These are phyloP conservation scores for Penicillium sp. DNA, from an alignment of 2,329 filamentous ascomycete species.

Conservation along the genomic window DNA sequence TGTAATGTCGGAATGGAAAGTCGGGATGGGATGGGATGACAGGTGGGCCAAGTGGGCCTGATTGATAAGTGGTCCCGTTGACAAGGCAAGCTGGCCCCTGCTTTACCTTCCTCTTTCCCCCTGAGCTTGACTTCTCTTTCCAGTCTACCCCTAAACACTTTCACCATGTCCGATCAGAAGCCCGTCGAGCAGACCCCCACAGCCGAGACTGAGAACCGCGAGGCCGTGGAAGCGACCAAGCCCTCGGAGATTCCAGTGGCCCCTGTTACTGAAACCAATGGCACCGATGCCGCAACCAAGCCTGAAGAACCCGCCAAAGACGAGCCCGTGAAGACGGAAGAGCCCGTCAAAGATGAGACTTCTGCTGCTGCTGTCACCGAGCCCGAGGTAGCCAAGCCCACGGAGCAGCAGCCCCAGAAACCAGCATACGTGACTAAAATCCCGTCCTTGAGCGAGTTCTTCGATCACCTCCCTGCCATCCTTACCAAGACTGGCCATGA, in stretches of 20 bases:
- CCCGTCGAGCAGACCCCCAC: conserved; percentile 22
- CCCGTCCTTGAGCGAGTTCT: conserved; percentile 59
- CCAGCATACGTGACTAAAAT: conserved; percentile 44
- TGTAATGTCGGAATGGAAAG: neutral
- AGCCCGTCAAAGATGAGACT: conserved; percentile 1
- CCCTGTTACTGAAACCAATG: conserved; percentile 7
- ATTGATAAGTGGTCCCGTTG: conserved; percentile 24
- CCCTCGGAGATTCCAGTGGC: conserved; percentile 14
- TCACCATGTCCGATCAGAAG: conserved; percentile 26
- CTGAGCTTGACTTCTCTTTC: conserved; percentile 11
- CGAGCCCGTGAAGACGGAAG: conserved; percentile 5
- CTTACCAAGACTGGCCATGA: conserved; percentile 62
- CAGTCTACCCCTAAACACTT: neutral
- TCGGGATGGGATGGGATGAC: conserved; percentile 8
- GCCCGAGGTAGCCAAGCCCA: conserved; percentile 20
- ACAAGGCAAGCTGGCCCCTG: conserved; percentile 23
- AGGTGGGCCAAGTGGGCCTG: conserved; percentile 18
- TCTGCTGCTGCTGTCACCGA: conserved; percentile 12
- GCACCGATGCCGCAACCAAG: conserved; percentile 3
- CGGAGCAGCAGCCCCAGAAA: conserved; percentile 31
- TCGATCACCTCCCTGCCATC: conserved; percentile 62
- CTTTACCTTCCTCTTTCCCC: conserved; percentile 13
- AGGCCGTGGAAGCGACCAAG: conserved; percentile 16
- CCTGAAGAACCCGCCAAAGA: conserved; percentile 7
- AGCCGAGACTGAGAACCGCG: conserved; percentile 21